A percentile compares a stretch with the other conserved stretches of the same genome.
Evolutionary conservation across 2,329 filamentous ascomycete genomes (phyloP).

Genomic region (Monilinia fructigena): DNA sequence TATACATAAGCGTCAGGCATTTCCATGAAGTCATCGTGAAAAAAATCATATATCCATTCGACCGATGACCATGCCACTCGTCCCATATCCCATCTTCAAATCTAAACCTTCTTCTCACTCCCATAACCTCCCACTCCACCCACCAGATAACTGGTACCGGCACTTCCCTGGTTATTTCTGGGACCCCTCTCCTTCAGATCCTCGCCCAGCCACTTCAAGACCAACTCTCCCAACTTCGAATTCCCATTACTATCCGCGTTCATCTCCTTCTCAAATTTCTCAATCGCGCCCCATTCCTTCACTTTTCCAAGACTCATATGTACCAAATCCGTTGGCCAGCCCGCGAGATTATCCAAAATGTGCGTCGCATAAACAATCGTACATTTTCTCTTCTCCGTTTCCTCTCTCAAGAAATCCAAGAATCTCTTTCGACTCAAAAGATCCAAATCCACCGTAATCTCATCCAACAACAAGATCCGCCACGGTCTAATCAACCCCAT

Average conservation of each 20-base stretch:
- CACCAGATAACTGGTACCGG: constrained; percentile 51
- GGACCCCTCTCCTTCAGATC: constrained; percentile 80
- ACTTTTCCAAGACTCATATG: constrained; percentile 91
- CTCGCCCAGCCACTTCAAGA: constrained; percentile 80
- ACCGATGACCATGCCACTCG: background rate
- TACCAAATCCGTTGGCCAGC: constrained; percentile 92
- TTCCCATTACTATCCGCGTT: constrained; percentile 67
- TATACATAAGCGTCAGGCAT: background rate
- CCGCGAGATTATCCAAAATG: constrained; percentile 90
- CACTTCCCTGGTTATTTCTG: constrained; percentile 48
- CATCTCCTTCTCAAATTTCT: constrained; percentile 54
- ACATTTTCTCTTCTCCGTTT: constrained; percentile 79
- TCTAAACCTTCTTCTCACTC: constrained; percentile 47
- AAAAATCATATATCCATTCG: background rate
- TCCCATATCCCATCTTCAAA: too few species aligned
- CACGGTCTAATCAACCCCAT: constrained; percentile 94
- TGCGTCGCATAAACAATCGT: constrained; percentile 98
- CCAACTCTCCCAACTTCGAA: constrained; percentile 80
- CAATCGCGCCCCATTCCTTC: constrained; percentile 79
- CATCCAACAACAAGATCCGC: constrained; percentile 86
- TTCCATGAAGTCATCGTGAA: background rate
- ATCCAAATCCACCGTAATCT: constrained; percentile 96
- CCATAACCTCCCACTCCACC: constrained; percentile 66
- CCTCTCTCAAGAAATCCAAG: constrained; percentile 77
- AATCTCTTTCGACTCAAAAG: constrained; percentile 83